A percentile compares a stretch with the other conserved stretches of the same genome.
Evolutionary conservation across 2,329 filamentous ascomycete species (phyloP).

Genomic region (Venturia aucupariae): DNA sequence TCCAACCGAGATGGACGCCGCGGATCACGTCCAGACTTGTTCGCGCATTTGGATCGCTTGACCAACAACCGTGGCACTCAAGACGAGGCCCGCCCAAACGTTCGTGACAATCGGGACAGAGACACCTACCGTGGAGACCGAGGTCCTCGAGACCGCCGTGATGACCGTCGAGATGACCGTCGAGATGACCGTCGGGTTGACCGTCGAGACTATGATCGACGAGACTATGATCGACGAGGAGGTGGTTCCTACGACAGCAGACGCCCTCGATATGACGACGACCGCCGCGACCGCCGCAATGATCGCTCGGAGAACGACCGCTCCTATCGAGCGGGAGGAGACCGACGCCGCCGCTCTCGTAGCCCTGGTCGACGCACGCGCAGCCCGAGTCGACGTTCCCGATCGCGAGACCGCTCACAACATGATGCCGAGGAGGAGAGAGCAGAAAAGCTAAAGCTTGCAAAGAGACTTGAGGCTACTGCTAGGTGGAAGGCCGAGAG

Average conservation of each 20-base stretch:
- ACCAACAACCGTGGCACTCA: not conserved
- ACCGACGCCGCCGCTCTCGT: constrained; percentile 8
- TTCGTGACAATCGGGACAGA: constrained; percentile 19
- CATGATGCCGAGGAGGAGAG: constrained; percentile 14
- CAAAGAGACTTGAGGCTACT: constrained; percentile 27
- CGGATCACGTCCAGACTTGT: constrained; percentile 18
- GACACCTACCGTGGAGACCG: constrained; percentile 30
- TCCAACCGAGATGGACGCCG: constrained; percentile 15
- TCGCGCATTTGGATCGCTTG: not conserved
- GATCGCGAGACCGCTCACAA: not conserved
- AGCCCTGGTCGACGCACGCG: not conserved
- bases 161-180: constrained; percentile 41
- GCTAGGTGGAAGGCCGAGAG: constrained; percentile 51
- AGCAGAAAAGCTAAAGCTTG: not conserved
- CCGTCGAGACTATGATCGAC: constrained; percentile 2
- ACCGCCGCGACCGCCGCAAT: constrained; percentile 7
- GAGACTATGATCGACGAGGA: constrained; percentile 19
- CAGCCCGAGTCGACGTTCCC: not conserved
- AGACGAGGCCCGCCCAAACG: not conserved
- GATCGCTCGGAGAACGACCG: not conserved
- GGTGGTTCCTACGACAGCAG: not conserved
- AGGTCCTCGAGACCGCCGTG: constrained; percentile 34
- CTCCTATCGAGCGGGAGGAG: not conserved
- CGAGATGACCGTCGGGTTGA: constrained; percentile 41
- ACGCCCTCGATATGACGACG: constrained; percentile 22